Evolutionary conservation across 768 basidiomycete species (phyloP), one percentile per base, ranked within the genome.

Genomic region (Lenzites betulinus): DNA sequence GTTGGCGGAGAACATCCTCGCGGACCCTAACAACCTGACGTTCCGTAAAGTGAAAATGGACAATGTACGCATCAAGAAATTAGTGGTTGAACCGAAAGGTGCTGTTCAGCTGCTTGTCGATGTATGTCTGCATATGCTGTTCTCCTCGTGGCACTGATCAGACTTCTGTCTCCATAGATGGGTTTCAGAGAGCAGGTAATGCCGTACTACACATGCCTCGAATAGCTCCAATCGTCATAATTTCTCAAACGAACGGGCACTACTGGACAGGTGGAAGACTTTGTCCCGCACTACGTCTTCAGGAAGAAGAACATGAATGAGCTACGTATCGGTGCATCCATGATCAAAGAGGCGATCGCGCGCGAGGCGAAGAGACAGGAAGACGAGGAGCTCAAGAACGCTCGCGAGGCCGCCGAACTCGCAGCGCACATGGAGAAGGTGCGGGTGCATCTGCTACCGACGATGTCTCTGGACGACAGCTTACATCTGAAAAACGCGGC

Each of bases 51-150:
- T 92, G 80, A 92, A 89, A 73, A 77, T 81, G 6, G 89, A 86
- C 16, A 92, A 92, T 67, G 72, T 69, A 28, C 72, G 75, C 22
- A 86, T 91, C 75, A 77, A 86, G 73, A 77, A 79, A n/a, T 76
- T 82, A 62, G 67, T 92, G 33, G 78, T 93, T n/a, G 79, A 88
- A 35, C 83, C 5, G 85, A 86, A 74, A 71, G 88, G 90, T 7
- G 77, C 87, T 0, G 74, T 92, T 36, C 88, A 92, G 69, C 90
- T 88, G 74, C 87, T 87, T 0, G 77, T 90, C 43, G 88, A 83
- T 69, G 90, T 89, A 33, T 71, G 87, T 49, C 22, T 1, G 22
- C 44, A 11, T 2, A 9, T 23, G 11, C 39, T 30, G 23, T 20
- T 48, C 16, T 8, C 36, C 25, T 12, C 7, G 23, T 15, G 20